phyloP scores from a whole-genome alignment of 352 stramenopile genomes.

The Phytophthora cactorum region DNA sequence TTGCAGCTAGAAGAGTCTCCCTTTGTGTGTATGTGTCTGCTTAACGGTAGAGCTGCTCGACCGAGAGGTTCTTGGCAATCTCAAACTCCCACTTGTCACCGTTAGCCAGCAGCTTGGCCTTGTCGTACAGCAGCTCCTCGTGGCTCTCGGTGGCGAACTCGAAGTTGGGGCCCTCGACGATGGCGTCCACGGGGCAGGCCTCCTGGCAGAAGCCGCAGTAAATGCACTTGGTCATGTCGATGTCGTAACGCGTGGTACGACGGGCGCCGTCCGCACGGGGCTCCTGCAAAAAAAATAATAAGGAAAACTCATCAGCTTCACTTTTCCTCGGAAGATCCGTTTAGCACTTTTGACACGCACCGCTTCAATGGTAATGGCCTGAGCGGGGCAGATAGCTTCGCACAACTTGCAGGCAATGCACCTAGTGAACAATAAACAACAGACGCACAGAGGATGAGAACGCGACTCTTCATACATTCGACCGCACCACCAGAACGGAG shows the following conservation, averaged over 20 bases:
- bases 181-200: conserved; percentile 99
- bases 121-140: conserved; percentile 99
- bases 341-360: conserved; percentile 42
- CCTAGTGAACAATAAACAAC: conserved; percentile 35
- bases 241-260: conserved; percentile 99
- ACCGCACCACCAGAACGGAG: conserved; percentile 24
- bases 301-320: conserved; percentile 4
- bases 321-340: conserved; percentile 5
- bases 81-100: conserved; percentile 99
- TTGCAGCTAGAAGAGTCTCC: conserved; percentile 2
- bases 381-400: conserved; percentile 99
- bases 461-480: conserved; percentile 7
- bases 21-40: conserved; percentile 2
- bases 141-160: conserved; percentile 99
- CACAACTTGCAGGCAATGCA: conserved; percentile 99
- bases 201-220: conserved; percentile 98
- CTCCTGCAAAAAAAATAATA: conserved; percentile 61
- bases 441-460: conserved; percentile 13
- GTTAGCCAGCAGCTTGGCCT: conserved; percentile 99
- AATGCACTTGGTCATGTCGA: conserved; percentile 99
- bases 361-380: conserved; percentile 99
- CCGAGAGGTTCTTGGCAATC: conserved; percentile 99
- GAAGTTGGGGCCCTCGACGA: conserved; percentile 99
- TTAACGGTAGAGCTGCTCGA: conserved; percentile 99
- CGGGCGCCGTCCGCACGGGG: conserved; percentile 96